phyloP scores from a whole-genome alignment of 176 grass and related monocot species.

The Zoysia japonica region DNA sequence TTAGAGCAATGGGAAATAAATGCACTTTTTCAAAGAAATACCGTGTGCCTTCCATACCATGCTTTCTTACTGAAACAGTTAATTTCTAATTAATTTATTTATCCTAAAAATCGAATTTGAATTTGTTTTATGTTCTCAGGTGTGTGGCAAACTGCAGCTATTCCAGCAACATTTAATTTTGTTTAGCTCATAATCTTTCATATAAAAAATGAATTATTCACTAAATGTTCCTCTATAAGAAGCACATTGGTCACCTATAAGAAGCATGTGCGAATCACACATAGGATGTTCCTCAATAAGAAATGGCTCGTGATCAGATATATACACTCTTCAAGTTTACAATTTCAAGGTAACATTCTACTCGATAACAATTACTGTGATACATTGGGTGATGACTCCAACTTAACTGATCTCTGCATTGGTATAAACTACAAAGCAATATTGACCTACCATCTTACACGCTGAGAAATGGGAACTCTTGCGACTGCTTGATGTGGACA shows the following conservation, averaged over 20 bases:
- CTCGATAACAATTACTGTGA: background rate
- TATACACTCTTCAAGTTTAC: background rate
- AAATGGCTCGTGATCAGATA: background rate
- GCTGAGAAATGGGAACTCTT: background rate
- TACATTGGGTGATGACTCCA: background rate
- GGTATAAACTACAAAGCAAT: background rate
- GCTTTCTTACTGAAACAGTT: background rate
- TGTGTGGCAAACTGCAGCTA: slow-evolving; percentile 56
- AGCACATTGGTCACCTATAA: no score
- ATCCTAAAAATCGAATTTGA: slow-evolving; percentile 14
- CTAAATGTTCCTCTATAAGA: no score
- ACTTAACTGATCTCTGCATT: background rate
- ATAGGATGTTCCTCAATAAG: background rate
- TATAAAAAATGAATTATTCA: no score
- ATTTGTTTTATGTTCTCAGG: slow-evolving; percentile 40
- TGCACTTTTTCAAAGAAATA: slow-evolving; percentile 81
- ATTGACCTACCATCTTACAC: slow-evolving; percentile 23
- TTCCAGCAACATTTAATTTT: slow-evolving; percentile 93
- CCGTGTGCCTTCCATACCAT: slow-evolving; percentile 37
- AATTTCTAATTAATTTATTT: background rate
- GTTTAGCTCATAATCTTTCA: no score
- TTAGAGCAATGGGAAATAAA: slow-evolving; percentile 88
- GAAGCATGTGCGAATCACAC: no score
- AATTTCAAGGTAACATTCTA: background rate
- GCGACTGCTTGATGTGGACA: slow-evolving; percentile 23